These are phyloP conservation scores for Pleurotus tuber-regium DNA, from an alignment of 768 basidiomycete genomes.

Conservation along the genomic window DNA sequence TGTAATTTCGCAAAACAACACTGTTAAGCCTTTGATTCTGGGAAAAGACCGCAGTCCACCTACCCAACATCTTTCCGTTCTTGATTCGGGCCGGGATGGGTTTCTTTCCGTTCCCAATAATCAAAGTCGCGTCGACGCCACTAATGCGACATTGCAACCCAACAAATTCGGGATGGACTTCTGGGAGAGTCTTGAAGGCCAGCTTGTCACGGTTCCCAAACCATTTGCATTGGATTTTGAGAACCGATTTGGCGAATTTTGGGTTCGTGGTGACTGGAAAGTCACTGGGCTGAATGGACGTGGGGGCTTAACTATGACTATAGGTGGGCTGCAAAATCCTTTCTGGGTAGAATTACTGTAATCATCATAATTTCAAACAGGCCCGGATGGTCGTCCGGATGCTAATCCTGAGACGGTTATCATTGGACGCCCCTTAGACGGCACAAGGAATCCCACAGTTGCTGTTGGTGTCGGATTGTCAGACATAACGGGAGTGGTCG, in stretches of 20 bases:
- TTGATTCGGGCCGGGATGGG: constrained; percentile 52
- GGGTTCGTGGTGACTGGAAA: constrained; percentile 58
- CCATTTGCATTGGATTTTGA: constrained; percentile 49
- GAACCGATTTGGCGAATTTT: constrained; percentile 54
- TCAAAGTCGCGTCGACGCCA: constrained; percentile 37
- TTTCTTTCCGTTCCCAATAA: constrained; percentile 58
- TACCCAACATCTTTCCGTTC: constrained; percentile 41
- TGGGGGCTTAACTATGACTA: constrained; percentile 52
- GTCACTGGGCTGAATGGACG: constrained; percentile 53
- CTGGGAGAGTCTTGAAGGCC: constrained; percentile 62
- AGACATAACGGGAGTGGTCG: constrained; percentile 55
- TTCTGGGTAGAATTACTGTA: background rate
- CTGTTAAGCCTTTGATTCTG: constrained; percentile 46
- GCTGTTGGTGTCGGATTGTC: constrained; percentile 43
- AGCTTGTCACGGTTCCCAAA: constrained; percentile 49
- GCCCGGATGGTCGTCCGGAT: constrained; percentile 48
- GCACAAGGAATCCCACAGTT: constrained; percentile 45
- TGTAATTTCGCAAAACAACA: constrained; percentile 42
- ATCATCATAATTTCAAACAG: constrained; percentile 23
- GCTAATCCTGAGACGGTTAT: constrained; percentile 57
- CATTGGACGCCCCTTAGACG: constrained; percentile 53
- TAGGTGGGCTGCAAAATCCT: constrained; percentile 29
- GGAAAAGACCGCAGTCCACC: constrained; percentile 54
- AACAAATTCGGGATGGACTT: constrained; percentile 57
- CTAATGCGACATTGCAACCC: constrained; percentile 48